Conservation (phyloP, 2,329 filamentous ascomycete genomes). For the Aspergillus hortae region DNA sequence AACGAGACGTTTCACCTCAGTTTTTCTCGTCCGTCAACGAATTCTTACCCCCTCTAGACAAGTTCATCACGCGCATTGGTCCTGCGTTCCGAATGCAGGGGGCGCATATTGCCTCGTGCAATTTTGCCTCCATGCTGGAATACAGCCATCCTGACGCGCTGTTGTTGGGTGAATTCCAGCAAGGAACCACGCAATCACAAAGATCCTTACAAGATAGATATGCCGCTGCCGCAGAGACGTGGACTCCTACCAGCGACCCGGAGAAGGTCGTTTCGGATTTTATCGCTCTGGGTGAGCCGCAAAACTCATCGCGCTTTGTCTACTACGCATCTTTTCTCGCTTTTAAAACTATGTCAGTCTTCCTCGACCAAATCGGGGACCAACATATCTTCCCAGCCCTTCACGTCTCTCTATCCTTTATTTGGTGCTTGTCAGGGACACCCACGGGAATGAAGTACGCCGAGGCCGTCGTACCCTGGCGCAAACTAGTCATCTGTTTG, state of each 20-base stretch:
- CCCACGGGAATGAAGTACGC: conserved; percentile 38
- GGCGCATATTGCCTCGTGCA: conserved; percentile 52
- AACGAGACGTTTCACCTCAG: conserved; percentile 27
- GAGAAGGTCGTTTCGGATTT: conserved; percentile 13
- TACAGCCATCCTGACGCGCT: conserved; percentile 46
- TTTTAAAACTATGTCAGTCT: conserved; percentile 41
- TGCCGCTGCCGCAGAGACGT: conserved; percentile 20
- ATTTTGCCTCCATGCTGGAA: conserved; percentile 54
- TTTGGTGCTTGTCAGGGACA: conserved; percentile 43
- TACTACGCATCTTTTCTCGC: conserved; percentile 40
- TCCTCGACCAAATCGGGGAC: conserved; percentile 48
- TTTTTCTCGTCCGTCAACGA: conserved; percentile 38
- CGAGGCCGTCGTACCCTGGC: conserved; percentile 50
- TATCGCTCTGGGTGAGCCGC: conserved; percentile 12
- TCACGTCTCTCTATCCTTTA: conserved; percentile 53
- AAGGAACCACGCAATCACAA: conserved; percentile 10
- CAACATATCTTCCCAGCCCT: conserved; percentile 53
- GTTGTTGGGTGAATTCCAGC: conserved; percentile 25
- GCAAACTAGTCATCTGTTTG: conserved; percentile 47
- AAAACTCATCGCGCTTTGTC: conserved; percentile 23
- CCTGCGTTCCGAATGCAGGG: conserved; percentile 52
- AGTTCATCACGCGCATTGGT: conserved; percentile 46
- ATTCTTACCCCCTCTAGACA: conserved; percentile 46
- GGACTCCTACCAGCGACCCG: conserved; percentile 14
- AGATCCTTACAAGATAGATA: conserved; percentile 12